A percentile compares a stretch with the other conserved stretches of the same genome.
phyloP scores from a whole-genome alignment of 2,329 filamentous ascomycete species.

The Emydomyces testavorans region DNA sequence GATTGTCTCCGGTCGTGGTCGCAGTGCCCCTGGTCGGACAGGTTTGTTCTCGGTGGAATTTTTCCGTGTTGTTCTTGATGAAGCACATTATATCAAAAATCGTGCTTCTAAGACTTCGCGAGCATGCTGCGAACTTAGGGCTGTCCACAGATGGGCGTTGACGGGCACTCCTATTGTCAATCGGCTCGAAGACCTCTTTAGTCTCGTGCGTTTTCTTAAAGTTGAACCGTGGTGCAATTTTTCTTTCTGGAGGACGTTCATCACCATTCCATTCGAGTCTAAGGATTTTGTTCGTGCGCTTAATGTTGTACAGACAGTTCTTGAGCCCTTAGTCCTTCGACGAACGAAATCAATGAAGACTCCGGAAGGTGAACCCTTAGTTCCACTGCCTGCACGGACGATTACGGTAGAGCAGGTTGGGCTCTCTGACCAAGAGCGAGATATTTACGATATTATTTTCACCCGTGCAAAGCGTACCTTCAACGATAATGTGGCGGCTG shows the following conservation, averaged over 20 bases:
- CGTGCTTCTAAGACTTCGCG: conserved; percentile 84
- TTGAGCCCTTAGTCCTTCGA: conserved; percentile 89
- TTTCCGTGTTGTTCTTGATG: conserved; percentile 89
- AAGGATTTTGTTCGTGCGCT: conserved; percentile 87
- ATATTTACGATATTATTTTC: conserved; percentile 88
- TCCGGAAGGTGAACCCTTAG: conserved; percentile 67
- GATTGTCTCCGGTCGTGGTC: conserved; percentile 48
- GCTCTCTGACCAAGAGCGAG: conserved; percentile 69
- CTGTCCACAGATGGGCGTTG: conserved; percentile 79
- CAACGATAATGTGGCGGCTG: conserved; percentile 74
- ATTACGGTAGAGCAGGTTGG: conserved; percentile 82
- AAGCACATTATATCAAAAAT: conserved; percentile 88
- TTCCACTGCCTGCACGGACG: conserved; percentile 67
- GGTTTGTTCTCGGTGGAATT: conserved; percentile 89
- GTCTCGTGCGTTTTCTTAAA: conserved; percentile 77
- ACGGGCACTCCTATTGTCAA: conserved; percentile 97
- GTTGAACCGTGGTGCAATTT: conserved; percentile 99
- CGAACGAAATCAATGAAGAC: conserved; percentile 98
- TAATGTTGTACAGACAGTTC: conserved; percentile 91
- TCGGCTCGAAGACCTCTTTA: conserved; percentile 86
- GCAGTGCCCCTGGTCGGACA: conserved; percentile 48
- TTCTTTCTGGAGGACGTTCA: conserved; percentile 98
- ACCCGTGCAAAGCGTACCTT: conserved; percentile 73
- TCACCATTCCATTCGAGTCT: conserved; percentile 91
- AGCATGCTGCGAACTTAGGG: conserved; percentile 81